Evolutionary conservation across 1,284 basidiomycete species (phyloP).

Genomic region (Puccinia coronata): DNA sequence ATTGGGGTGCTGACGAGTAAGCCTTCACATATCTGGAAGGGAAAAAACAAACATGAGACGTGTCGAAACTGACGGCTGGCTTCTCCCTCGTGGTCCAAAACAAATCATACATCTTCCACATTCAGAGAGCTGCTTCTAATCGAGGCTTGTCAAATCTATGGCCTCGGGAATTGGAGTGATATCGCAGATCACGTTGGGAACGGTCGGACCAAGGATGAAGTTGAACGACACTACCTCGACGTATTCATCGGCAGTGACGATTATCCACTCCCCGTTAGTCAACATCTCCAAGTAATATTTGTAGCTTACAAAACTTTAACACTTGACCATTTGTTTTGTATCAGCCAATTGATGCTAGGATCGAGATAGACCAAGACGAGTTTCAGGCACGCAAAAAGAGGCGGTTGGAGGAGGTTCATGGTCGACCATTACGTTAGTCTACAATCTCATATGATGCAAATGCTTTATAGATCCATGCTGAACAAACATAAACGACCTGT

Average conservation of each 20-base stretch:
- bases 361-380: constrained; percentile 73
- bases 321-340: not conserved
- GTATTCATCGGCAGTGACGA: constrained; percentile 76
- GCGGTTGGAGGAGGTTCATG: constrained; percentile 69
- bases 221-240: constrained; percentile 81
- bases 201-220: constrained; percentile 82
- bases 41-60: not conserved
- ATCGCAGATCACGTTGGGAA: constrained; percentile 95
- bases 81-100: not conserved
- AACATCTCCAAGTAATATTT: not conserved
- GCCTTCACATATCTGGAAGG: constrained; percentile 55
- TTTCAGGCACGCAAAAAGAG: constrained; percentile 85
- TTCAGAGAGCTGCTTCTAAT: constrained; percentile 81
- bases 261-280: constrained; percentile 74
- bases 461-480: not conserved
- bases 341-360: constrained; percentile 69
- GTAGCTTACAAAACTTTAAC: not conserved
- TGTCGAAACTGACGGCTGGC: not conserved
- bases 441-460: not conserved
- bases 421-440: constrained; percentile 60
- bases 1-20: constrained; percentile 98
- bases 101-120: not conserved
- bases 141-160: constrained; percentile 84
- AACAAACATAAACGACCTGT: not conserved
- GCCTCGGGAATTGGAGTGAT: constrained; percentile 95